Percentiles rank a stretch among this genome's conserved stretches.
Evolutionary conservation across 208 protist genomes (phyloP).

Genomic region (Crithidia brevicula): DNA sequence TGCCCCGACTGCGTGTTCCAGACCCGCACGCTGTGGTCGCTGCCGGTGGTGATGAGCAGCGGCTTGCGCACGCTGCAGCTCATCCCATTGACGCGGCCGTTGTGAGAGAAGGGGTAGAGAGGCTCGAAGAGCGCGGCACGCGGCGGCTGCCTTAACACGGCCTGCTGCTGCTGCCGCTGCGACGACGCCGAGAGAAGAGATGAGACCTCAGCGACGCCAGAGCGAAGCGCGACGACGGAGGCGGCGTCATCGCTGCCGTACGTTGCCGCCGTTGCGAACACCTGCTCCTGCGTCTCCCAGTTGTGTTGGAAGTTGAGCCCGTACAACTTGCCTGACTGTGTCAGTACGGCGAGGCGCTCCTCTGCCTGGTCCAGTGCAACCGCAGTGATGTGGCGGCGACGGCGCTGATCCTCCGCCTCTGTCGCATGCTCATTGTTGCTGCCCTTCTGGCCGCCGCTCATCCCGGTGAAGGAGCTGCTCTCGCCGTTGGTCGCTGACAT

Average conservation of each 20-base stretch:
- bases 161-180: not conserved
- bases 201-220: not conserved
- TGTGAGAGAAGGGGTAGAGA: slow-evolving; percentile 88
- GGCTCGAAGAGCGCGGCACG: slow-evolving; percentile 56
- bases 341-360: slow-evolving; percentile 69
- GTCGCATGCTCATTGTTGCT: slow-evolving; percentile 1
- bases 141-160: not conserved
- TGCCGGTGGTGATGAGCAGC: slow-evolving; percentile 91
- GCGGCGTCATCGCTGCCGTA: not conserved
- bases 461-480: not conserved
- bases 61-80: slow-evolving; percentile 95
- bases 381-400: slow-evolving; percentile 35
- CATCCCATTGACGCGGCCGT: slow-evolving; percentile 88
- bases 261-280: slow-evolving; percentile 6
- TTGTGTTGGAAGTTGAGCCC: slow-evolving; percentile 55
- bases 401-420: slow-evolving; percentile 6
- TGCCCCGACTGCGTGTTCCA: slow-evolving; percentile 95
- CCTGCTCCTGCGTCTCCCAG: slow-evolving; percentile 40
- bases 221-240: not conserved
- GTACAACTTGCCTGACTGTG: slow-evolving; percentile 65
- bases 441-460: not conserved
- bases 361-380: slow-evolving; percentile 75
- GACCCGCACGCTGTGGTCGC: slow-evolving; percentile 93
- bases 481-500: not conserved
- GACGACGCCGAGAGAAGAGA: not conserved